phyloP scores from a whole-genome alignment of 176 grass and related monocot genomes.

The Zizania latifolia region DNA sequence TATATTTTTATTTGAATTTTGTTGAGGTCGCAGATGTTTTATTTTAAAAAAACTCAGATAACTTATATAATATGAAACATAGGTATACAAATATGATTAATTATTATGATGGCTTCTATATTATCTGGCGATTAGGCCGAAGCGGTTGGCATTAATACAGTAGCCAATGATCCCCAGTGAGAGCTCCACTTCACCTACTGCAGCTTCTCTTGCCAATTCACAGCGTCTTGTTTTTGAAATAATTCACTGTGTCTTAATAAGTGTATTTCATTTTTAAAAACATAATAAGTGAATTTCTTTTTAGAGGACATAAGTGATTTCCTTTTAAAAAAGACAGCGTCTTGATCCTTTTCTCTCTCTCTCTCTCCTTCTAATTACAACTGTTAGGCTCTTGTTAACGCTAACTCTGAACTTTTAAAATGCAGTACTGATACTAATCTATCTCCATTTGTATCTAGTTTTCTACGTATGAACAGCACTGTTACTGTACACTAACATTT shows the following conservation, averaged over 20 bases:
- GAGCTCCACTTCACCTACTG: conserved; percentile 31
- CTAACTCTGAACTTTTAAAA: neutral
- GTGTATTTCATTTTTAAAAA: no score
- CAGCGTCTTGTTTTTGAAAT: neutral
- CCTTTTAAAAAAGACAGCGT: no score
- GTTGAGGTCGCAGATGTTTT: no score
- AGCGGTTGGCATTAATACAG: conserved; percentile 13
- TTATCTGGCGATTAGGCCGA: neutral
- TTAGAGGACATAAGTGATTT: no score
- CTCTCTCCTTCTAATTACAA: neutral
- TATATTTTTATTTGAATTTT: no score
- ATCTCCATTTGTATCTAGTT: neutral
- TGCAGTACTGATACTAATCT: neutral
- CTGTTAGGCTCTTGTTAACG: neutral
- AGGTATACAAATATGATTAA: neutral
- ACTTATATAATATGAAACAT: no score
- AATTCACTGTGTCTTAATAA: no score
- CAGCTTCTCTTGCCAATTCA: neutral
- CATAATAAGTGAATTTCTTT: no score
- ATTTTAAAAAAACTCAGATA: no score
- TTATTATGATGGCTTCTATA: neutral
- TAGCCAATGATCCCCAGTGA: neutral
- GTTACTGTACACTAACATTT: neutral
- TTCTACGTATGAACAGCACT: neutral
- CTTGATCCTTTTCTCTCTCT: no score